phyloP scores from a whole-genome alignment of 208 protist species.

The Leptomonas seymouri region DNA sequence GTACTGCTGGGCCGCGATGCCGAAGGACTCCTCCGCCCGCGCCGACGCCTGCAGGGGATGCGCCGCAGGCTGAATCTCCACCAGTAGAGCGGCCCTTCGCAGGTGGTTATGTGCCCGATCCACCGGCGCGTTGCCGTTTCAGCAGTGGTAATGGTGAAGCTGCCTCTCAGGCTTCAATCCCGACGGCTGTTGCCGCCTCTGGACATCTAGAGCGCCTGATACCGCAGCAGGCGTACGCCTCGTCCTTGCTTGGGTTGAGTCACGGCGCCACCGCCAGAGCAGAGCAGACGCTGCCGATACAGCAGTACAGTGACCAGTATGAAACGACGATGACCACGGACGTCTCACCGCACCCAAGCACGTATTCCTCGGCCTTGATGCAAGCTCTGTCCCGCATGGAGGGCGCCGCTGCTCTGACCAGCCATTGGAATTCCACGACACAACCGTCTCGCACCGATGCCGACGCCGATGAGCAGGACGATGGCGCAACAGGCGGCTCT shows the following conservation, averaged over 20 bases:
- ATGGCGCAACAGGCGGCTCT: slow-evolving; percentile 1
- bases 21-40: not conserved
- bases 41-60: not conserved
- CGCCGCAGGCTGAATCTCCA: not conserved
- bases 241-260: slow-evolving; percentile 10
- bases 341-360: slow-evolving; percentile 7
- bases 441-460: slow-evolving; percentile 11
- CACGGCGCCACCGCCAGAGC: not conserved
- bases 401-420: slow-evolving; percentile 33
- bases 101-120: not conserved
- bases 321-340: not conserved
- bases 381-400: slow-evolving; percentile 63
- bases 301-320: not conserved
- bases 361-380: slow-evolving; percentile 61
- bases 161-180: not conserved
- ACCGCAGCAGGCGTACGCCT: not conserved
- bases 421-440: slow-evolving; percentile 15
- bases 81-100: slow-evolving; percentile 5
- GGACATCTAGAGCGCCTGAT: too few relatives aligned
- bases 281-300: slow-evolving; percentile 3
- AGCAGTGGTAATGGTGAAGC: too few relatives aligned
- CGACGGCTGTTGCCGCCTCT: not conserved
- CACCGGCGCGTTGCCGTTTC: not conserved
- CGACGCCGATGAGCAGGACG: slow-evolving; percentile 5
- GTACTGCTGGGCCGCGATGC: not conserved